Evolutionary conservation across 345 rosid genomes (phyloP).

Genomic region (Luvunga scandens): DNA sequence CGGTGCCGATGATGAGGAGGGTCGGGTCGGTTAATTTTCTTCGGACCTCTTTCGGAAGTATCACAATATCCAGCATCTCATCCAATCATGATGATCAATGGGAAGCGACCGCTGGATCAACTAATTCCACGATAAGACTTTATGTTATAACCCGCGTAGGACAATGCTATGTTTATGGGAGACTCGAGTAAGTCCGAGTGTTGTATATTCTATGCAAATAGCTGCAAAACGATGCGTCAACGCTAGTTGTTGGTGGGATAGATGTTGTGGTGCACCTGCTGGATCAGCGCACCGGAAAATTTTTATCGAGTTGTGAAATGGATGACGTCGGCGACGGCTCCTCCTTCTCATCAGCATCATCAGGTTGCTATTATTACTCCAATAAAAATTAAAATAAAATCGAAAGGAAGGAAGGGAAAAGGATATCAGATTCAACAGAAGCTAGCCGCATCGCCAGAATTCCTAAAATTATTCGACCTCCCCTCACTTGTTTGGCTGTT

Average conservation of each 20-base stretch:
- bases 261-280: constrained; percentile 71
- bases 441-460: constrained; percentile 42
- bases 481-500: constrained; percentile 67
- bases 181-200: constrained; percentile 69
- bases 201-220: constrained; percentile 63
- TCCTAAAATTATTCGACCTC: constrained; percentile 52
- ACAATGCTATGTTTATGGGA: constrained; percentile 54
- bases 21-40: constrained; percentile 55
- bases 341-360: neutral
- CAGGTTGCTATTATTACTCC: constrained; percentile 6
- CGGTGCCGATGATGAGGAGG: constrained; percentile 31
- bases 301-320: constrained; percentile 48
- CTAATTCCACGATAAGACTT: constrained; percentile 34
- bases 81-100: constrained; percentile 33
- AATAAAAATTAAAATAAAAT: constrained; percentile 16
- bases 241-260: constrained; percentile 68
- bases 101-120: constrained; percentile 58
- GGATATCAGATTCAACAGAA: constrained; percentile 15
- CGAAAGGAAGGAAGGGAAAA: constrained; percentile 46
- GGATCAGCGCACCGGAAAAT: constrained; percentile 59
- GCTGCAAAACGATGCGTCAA: constrained; percentile 46
- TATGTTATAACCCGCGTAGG: no score
- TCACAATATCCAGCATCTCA: constrained; percentile 55
- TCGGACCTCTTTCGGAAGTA: constrained; percentile 66
- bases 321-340: constrained; percentile 15